Evolutionary conservation across 345 rosid genomes (phyloP).

Genomic region (Eucalyptus cladocalyx): DNA sequence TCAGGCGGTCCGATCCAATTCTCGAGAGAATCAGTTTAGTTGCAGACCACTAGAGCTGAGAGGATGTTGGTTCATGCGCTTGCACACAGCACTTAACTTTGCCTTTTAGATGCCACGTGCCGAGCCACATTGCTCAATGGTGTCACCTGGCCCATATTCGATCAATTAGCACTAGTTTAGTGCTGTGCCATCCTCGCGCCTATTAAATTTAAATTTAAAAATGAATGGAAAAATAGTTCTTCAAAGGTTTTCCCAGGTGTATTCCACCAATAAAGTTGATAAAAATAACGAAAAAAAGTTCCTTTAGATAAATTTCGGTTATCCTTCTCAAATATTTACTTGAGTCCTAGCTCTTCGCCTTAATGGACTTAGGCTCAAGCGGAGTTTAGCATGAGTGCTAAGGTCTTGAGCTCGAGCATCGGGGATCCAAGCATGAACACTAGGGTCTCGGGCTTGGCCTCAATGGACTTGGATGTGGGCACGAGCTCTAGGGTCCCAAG

Average conservation of each 20-base stretch:
- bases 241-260: neutral
- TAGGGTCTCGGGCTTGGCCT: no score
- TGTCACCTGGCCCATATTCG: neutral
- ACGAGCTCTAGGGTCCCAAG: no score
- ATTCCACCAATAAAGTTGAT: neutral
- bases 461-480: no score
- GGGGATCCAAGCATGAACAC: no score
- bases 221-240: neutral
- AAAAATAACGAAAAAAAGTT: neutral
- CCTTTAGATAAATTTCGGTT: no score
- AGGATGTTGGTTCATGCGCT: neutral
- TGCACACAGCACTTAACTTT: neutral
- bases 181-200: neutral
- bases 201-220: neutral
- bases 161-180: neutral
- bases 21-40: no score
- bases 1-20: no score
- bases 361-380: no score
- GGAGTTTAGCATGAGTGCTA: no score
- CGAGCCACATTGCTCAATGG: neutral
- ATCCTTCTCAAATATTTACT: neutral
- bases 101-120: neutral
- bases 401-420: no score
- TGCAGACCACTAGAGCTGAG: no score
- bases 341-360: fast-evolving